A percentile compares a stretch with the other conserved stretches of the same genome.
Conservation (phyloP, 73 alveolate species). For the Paramecium caudatum region DNA sequence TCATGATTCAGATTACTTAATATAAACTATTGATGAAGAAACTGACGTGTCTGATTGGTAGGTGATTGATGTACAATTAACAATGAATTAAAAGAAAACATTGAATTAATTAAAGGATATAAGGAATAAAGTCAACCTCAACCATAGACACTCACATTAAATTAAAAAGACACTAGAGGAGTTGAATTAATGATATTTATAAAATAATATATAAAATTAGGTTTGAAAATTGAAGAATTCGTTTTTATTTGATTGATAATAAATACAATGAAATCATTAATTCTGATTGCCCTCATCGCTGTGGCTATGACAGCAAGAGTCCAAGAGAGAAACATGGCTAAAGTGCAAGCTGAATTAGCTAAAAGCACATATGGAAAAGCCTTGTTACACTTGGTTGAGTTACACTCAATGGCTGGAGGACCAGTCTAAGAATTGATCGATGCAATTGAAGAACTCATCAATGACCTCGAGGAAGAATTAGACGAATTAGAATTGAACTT, state of each 20-base stretch:
- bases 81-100: neutral
- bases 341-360: conserved; percentile 58
- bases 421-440: conserved; percentile 60
- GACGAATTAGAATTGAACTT: conserved; percentile 27
- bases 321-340: conserved; percentile 64
- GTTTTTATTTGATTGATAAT: conserved; percentile 51
- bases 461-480: conserved; percentile 27
- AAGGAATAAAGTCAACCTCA: neutral
- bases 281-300: conserved; percentile 60
- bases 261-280: conserved; percentile 31
- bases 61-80: neutral
- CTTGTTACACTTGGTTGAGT: conserved; percentile 37
- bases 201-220: conserved; percentile 2
- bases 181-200: neutral
- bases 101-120: neutral
- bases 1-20: conserved; percentile 21
- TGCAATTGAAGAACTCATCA: conserved; percentile 55
- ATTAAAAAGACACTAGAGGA: neutral
- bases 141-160: neutral
- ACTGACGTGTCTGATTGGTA: conserved; percentile 40
- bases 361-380: conserved; percentile 43
- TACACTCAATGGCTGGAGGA: conserved; percentile 67
- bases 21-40: conserved; percentile 36
- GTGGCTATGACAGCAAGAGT: conserved; percentile 56
- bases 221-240: conserved; percentile 45